A percentile compares a stretch with the other conserved stretches of the same genome.
These are phyloP conservation scores for Boletellus ananiceps DNA, from an alignment of 768 basidiomycete species.

Conservation along the genomic window DNA sequence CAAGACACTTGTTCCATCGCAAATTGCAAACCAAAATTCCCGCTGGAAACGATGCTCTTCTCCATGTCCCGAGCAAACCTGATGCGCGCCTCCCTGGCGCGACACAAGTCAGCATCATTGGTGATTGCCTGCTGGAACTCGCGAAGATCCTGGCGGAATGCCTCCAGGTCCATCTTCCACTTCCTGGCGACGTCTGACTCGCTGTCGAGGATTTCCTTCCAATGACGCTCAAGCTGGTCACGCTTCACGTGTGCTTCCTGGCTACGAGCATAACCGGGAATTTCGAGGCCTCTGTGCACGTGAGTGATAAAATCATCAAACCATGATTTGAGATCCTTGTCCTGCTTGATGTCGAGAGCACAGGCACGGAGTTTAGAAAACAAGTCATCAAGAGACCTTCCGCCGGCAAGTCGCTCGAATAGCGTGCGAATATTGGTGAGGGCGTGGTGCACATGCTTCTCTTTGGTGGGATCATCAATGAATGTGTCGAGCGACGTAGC, in stretches of 20 bases:
- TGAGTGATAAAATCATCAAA: slow-evolving; percentile 50
- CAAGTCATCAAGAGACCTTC: slow-evolving; percentile 48
- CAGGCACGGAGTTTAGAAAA: slow-evolving; percentile 39
- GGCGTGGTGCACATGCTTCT: slow-evolving; percentile 55
- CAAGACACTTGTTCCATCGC: slow-evolving; percentile 61
- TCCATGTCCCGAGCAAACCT: slow-evolving; percentile 49
- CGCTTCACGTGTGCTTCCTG: slow-evolving; percentile 40
- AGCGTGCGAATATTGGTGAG: slow-evolving; percentile 37
- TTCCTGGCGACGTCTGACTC: slow-evolving; percentile 39
- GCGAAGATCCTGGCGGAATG: slow-evolving; percentile 41
- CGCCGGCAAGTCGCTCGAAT: slow-evolving; percentile 50
- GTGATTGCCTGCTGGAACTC: slow-evolving; percentile 44
- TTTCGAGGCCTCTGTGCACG: slow-evolving; percentile 42
- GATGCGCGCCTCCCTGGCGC: slow-evolving; percentile 44
- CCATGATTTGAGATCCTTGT: slow-evolving; percentile 50
- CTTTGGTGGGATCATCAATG: slow-evolving; percentile 58
- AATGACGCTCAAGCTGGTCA: slow-evolving; percentile 44
- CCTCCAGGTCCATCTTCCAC: slow-evolving; percentile 49
- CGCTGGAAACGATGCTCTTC: slow-evolving; percentile 36
- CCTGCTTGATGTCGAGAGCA: slow-evolving; percentile 46
- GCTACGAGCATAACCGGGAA: slow-evolving; percentile 49
- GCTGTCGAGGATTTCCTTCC: slow-evolving; percentile 45
- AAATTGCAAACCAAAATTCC: slow-evolving; percentile 42
- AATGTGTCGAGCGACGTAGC: slow-evolving; percentile 48
- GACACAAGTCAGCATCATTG: slow-evolving; percentile 47